phyloP scores from a whole-genome alignment of 2,329 filamentous ascomycete species.

The Fusarium irregulare region DNA sequence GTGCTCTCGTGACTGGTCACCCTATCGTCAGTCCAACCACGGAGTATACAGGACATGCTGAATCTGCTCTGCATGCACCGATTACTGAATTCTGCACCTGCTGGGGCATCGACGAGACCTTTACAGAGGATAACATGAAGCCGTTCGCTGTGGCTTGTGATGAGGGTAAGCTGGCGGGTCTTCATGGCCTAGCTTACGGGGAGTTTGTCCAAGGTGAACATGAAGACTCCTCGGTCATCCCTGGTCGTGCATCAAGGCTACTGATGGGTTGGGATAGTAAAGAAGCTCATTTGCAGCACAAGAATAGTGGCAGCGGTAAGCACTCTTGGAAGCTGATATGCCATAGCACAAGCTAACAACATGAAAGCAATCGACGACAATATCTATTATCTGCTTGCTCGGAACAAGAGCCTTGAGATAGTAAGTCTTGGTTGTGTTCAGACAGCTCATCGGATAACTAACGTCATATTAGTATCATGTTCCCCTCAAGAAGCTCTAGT shows the following conservation, averaged over 20 bases:
- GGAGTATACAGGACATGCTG: conserved; percentile 37
- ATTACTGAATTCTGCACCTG: conserved; percentile 55
- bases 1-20: conserved; percentile 46
- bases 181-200: conserved; percentile 49
- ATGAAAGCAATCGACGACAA: conserved; percentile 52
- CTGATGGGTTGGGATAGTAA: conserved; percentile 56
- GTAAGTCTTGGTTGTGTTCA: conserved; percentile 39
- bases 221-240: conserved; percentile 44
- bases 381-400: conserved; percentile 48
- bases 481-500: conserved; percentile 35
- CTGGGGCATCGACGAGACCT: conserved; percentile 49
- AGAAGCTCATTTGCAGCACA: conserved; percentile 52
- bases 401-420: conserved; percentile 48
- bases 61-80: conserved; percentile 50
- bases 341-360: background rate
- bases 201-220: conserved; percentile 49
- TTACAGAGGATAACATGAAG: conserved; percentile 48
- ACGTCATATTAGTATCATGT: conserved; percentile 46
- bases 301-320: conserved; percentile 48
- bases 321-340: background rate
- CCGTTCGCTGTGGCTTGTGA: conserved; percentile 45
- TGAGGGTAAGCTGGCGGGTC: conserved; percentile 44
- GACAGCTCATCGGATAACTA: background rate
- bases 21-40: conserved; percentile 40
- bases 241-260: conserved; percentile 49